Base-by-base conservation (phyloP, 2,329 filamentous ascomycete genomes). In the Hyphodiscus sp. region DNA sequence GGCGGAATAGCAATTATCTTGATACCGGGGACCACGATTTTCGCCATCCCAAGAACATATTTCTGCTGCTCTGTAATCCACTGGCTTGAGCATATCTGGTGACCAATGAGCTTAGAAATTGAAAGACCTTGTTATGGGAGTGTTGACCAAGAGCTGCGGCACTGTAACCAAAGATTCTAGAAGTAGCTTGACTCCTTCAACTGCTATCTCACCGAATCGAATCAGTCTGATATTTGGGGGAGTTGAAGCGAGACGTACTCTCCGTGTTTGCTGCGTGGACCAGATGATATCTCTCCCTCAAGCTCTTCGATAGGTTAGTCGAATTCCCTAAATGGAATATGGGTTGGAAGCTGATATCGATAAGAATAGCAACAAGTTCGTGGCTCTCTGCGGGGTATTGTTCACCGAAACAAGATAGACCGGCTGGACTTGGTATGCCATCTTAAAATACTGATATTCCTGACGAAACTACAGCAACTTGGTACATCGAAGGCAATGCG, bases 41-140 rank as follows among this genome's bases (percentile, higher is more conserved):
- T 30, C 23, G 54, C 51, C 10, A 50, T 18, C 20, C 42, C 26
- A 19, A 30, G 20, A 30, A 47, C 46, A 13, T 49, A 46, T 11
- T 43, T 30, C 15, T 52, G 45, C 26, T 52, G 33, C n/a, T 20
- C 45, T 7, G 18, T 15, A 41, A n/a, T 57, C 52, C 52, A 54
- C 23, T 57, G 46, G 47, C 52, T 57, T n/a, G 49, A 57, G 41
- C 55, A 57, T 9, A 52, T 50, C 55, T 54, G 26, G 20, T 47
- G 18, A 7, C 29, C 11, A 30, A 44, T 46, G 6, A 42, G 30
- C 41, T 4, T 45, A 16, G 6, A 9, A 30, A 19, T 44, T 23
- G 23, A 30, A 29, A 38, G 43, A 45, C 2, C 9, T 1, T 3
- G 30, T n/a, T n/a, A 11, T 11, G 18, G 16, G 18, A 20, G 16